These are phyloP conservation scores for Hanseniaspora sp. DNA, from an alignment of 1,139 yeast genomes.

Conservation along the genomic window DNA sequence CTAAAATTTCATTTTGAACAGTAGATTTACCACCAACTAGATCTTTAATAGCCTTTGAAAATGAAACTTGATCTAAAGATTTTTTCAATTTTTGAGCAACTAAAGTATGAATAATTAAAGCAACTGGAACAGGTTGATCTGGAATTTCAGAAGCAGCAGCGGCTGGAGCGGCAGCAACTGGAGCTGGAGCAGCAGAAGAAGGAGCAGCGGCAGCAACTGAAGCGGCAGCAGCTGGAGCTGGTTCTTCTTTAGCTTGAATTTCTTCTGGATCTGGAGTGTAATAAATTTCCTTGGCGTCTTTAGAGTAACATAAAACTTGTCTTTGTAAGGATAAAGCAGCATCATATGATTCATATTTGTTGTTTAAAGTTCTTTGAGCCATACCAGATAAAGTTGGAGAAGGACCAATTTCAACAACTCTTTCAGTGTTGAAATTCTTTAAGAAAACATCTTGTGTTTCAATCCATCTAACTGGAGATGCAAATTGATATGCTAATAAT, in stretches of 20 bases:
- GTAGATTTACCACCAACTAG: conserved; percentile 97
- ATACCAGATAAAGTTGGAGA: conserved; percentile 97
- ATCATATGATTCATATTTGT: conserved; percentile 93
- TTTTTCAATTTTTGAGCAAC: conserved; percentile 95
- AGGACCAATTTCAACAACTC: conserved; percentile 97
- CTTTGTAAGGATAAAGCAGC: conserved; percentile 95
- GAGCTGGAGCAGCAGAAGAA: conserved; percentile 38
- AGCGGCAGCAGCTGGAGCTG: conserved; percentile 33
- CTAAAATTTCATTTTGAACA: conserved; percentile 92
- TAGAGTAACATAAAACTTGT: conserved; percentile 88
- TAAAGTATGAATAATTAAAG: conserved; percentile 69
- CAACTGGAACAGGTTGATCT: conserved; percentile 82
- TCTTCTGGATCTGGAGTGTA: conserved; percentile 71
- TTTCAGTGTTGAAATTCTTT: conserved; percentile 86
- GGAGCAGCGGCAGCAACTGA: conserved; percentile 34
- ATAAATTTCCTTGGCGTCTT: conserved; percentile 91
- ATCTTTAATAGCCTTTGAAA: conserved; percentile 89
- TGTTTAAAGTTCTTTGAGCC: conserved; percentile 94
- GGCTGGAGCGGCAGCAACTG: conserved; percentile 46
- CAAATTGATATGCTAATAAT: conserved; percentile 94
- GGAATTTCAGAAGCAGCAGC: conserved; percentile 63
- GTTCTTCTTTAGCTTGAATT: conserved; percentile 32
- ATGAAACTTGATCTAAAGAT: conserved; percentile 71
- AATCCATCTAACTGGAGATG: conserved; percentile 99
- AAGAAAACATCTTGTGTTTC: conserved; percentile 97